Conservation (phyloP, 2,329 filamentous ascomycete genomes). For the Gnomoniopsis smithogilvyi region DNA sequence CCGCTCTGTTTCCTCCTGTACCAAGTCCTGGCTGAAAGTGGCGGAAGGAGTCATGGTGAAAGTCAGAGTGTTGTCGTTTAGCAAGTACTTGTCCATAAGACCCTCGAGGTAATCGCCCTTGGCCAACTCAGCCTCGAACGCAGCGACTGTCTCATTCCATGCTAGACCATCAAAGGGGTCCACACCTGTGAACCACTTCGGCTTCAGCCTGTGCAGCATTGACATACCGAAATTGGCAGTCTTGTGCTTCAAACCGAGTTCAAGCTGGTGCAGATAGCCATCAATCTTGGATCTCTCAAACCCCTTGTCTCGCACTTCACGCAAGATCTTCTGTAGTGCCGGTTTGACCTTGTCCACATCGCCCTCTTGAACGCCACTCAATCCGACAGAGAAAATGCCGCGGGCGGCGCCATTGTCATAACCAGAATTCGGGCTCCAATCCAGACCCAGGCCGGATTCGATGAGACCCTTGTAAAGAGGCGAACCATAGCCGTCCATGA, state of each 20-base stretch:
- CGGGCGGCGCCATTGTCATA: constrained; percentile 76
- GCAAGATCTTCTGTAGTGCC: constrained; percentile 69
- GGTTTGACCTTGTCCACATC: constrained; percentile 76
- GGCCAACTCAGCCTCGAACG: constrained; percentile 75
- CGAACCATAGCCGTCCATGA: constrained; percentile 94
- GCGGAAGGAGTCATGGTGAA: constrained; percentile 92
- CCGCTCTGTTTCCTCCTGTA: constrained; percentile 71
- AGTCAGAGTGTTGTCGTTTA: constrained; percentile 81
- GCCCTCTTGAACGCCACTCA: constrained; percentile 82
- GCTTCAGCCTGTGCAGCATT: constrained; percentile 82
- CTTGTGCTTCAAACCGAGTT: constrained; percentile 93
- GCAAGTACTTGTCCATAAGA: constrained; percentile 82
- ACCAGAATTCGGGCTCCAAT: constrained; percentile 92
- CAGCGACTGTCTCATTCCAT: constrained; percentile 84
- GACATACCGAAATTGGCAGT: constrained; percentile 92
- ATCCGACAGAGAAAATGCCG: constrained; percentile 84
- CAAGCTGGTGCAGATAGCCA: constrained; percentile 88
- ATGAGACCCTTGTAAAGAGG: constrained; percentile 87
- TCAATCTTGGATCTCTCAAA: constrained; percentile 91
- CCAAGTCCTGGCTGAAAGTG: constrained; percentile 70
- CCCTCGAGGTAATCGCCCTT: constrained; percentile 78
- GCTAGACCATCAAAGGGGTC: constrained; percentile 88
- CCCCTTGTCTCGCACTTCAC: constrained; percentile 67
- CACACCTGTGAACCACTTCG: constrained; percentile 92
- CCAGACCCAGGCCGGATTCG: constrained; percentile 83